Base-by-base conservation (phyloP, 2,329 filamentous ascomycete species). In the Hypocrella siamensis region DNA sequence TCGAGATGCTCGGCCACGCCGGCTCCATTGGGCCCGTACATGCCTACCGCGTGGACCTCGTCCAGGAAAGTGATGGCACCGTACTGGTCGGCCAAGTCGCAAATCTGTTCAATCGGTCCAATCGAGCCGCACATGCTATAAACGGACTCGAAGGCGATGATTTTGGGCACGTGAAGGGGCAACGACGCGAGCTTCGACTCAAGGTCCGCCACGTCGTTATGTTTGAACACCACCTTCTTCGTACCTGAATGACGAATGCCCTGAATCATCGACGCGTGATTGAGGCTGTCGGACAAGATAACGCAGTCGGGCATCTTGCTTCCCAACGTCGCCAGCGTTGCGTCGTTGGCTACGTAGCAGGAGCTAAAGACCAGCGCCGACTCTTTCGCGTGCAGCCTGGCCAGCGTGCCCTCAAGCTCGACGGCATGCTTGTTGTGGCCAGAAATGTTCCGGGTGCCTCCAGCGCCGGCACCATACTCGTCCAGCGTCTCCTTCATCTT, bases 71-170 rank as follows among this genome's bases (percentile, higher is more conserved):
- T 98, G 41, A 98, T 76, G 25, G 90, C 90, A 36, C 90, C 90
- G 53, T 98, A 98, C 63, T 93, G 94, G 40, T 96, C 86, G 8
- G 90, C 88, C 33, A 98, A 63, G 52, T 98, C 85, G 54, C 88
- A 96, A 39, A 98, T 96, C 50, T 79, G 79, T 58, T 86, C 83
- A 44, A 98, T 98, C 1, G 90, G 90, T 1, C 85, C 90, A 51
- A 98, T 83, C 12, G 85, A 93, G 40, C 90, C 90, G 52, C 90
- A 98, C 90, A 98, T 98, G 63, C 85, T 93, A 62, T 98, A 98
- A 4, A 98, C 90, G 19, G 85, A 93, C 60, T 98, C 90, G 42
- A 96, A 98, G 3, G 90, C 90, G 42, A 98, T 98, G 42, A 98
- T 93, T 65, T 98, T 98, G 35, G 90, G 90, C 22, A 82, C 72